phyloP scores from a whole-genome alignment of 257 asterid genomes.

The Solanum dulcamara region DNA sequence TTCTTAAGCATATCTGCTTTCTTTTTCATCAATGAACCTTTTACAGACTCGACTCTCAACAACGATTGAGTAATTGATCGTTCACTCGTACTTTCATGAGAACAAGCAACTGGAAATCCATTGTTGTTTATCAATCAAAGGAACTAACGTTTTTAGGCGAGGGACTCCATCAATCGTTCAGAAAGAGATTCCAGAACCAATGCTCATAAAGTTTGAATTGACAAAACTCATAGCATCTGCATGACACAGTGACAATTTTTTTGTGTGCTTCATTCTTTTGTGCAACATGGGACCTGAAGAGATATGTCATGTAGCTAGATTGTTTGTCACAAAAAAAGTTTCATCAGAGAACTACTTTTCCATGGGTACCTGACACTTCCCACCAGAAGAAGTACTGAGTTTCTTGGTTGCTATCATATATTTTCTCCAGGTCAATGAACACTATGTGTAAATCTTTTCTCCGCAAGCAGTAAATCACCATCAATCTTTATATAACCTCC shows the following conservation, averaged over 20 bases:
- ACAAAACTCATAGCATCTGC: background rate
- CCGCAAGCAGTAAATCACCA: background rate
- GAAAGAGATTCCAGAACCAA: background rate
- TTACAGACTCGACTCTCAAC: background rate
- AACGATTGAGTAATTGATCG: background rate
- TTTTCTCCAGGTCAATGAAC: background rate
- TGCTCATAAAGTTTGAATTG: background rate
- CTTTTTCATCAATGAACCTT: background rate
- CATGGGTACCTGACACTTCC: background rate
- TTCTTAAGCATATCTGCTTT: background rate
- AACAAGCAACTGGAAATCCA: background rate
- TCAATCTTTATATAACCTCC: background rate
- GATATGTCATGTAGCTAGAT: background rate
- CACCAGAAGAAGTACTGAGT: background rate
- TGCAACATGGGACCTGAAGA: background rate
- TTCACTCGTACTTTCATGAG: background rate
- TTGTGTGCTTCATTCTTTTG: background rate
- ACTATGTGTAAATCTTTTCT: background rate
- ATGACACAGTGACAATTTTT: background rate
- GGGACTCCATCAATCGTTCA: background rate
- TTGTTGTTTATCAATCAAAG: background rate
- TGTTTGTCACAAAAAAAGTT: background rate
- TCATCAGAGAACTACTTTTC: background rate
- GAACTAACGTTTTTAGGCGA: background rate
- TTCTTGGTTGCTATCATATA: background rate